Conservation (phyloP, 108 stramenopile genomes). For the Bacterosira constricta region DNA sequence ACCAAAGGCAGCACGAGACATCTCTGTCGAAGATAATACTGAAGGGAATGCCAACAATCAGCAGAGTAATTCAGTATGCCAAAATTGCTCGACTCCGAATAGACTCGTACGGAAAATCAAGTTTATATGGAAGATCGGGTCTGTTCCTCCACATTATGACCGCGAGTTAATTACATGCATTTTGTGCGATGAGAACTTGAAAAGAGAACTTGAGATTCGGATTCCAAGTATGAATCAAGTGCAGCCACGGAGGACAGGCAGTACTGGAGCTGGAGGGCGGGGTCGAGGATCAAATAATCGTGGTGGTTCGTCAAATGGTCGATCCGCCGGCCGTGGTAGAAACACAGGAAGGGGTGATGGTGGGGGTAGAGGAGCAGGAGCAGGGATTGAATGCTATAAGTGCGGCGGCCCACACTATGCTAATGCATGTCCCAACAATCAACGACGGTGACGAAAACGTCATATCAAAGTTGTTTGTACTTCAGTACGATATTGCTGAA, state of each 20-base stretch:
- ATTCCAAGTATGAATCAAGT: slow-evolving; percentile 75
- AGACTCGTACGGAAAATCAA: slow-evolving; percentile 61
- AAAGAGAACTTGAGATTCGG: slow-evolving; percentile 64
- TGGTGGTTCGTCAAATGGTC: slow-evolving; percentile 27
- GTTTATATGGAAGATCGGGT: slow-evolving; percentile 79
- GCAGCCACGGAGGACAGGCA: slow-evolving; percentile 31
- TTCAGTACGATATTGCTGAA: background rate
- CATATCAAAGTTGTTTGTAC: background rate
- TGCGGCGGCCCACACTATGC: slow-evolving; percentile 64
- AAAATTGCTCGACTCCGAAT: slow-evolving; percentile 50
- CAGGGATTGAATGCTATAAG: slow-evolving; percentile 43
- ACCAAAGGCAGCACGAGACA: slow-evolving; percentile 54
- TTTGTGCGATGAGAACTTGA: slow-evolving; percentile 75
- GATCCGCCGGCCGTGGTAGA: no score
- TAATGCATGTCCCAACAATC: slow-evolving; percentile 55
- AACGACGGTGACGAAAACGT: no score
- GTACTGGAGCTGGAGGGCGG: slow-evolving; percentile 9
- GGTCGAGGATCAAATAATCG: slow-evolving; percentile 8
- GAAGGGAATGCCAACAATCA: slow-evolving; percentile 28
- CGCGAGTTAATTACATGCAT: slow-evolving; percentile 63
- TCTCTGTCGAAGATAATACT: slow-evolving; percentile 48
- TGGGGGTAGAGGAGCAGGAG: background rate
- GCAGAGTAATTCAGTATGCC: slow-evolving; percentile 38
- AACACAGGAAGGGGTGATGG: slow-evolving; percentile 3
- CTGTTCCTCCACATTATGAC: slow-evolving; percentile 83